Conservation (phyloP, 139 green algal genomes). For the Coccomyxa sp. region DNA sequence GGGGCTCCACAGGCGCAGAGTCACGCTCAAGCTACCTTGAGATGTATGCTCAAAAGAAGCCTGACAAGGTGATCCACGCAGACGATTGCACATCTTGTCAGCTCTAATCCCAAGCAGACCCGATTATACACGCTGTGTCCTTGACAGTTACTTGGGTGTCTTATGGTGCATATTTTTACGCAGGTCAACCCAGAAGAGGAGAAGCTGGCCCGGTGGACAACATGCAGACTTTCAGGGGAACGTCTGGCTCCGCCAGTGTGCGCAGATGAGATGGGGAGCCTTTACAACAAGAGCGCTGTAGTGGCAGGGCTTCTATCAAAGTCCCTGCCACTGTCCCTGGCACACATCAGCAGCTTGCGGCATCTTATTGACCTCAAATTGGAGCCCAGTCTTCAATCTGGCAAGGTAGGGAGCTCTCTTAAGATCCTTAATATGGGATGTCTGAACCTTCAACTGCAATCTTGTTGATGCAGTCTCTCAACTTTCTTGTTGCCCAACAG, state of each 20-base stretch:
- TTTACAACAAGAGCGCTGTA: conserved; percentile 68
- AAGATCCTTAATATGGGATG: conserved; percentile 2
- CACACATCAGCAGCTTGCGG: conserved; percentile 71
- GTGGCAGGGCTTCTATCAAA: conserved; percentile 53
- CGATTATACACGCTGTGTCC: not conserved
- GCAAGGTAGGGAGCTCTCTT: not conserved
- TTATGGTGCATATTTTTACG: too few relatives aligned
- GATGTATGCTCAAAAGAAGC: conserved; percentile 82
- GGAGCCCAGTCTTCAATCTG: conserved; percentile 12
- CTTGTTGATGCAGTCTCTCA: too few relatives aligned
- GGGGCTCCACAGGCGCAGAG: conserved; percentile 85
- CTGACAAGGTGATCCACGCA: conserved; percentile 51
- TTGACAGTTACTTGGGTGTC: not conserved
- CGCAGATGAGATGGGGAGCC: conserved; percentile 70
- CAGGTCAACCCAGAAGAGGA: conserved; percentile 71
- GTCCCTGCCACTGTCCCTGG: conserved; percentile 48
- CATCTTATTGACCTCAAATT: conserved; percentile 62
- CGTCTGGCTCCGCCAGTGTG: conserved; percentile 63
- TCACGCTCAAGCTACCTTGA: conserved; percentile 78
- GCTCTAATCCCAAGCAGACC: not conserved
- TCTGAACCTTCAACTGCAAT: not conserved
- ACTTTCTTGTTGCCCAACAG: not conserved
- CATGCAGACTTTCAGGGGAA: conserved; percentile 70
- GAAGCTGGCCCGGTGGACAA: conserved; percentile 62
- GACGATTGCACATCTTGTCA: not conserved